Base-by-base conservation (phyloP, 805 yeast species). In the Tetrapisispora taiwanensis region DNA sequence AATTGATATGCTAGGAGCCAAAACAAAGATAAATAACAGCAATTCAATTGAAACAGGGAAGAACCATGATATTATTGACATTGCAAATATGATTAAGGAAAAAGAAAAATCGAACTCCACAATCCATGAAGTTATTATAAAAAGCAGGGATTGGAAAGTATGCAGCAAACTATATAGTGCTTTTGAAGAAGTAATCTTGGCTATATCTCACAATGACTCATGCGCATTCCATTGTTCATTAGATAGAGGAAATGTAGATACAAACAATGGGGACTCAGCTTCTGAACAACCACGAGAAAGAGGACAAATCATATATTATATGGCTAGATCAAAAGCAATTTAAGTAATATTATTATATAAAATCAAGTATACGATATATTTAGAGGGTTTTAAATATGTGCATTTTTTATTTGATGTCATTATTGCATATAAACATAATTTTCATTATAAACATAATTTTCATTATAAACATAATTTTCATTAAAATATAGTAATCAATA, bases 151-250 rank as follows among this genome's bases (percentile, higher is more conserved):
- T 57, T 84, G 90, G 90, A 78, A 71, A 52, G 63, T 77, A 48
- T 84, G 85, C 1, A 68, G 79, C 5, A 74, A 68, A 54, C 68
- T 84, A 31, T 76, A 81, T 40, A 78, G 77, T 26, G 66, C 74
- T 2, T 79, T 86, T 55, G 75, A 76, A 45, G 76, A 77, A 7
- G 75, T 80, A 41, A 72, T 81, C 8, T 57, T 84, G 35, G 72
- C 80, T 30, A 66, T 84, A 22, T 69, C 79, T 8, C 73, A 78
- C 19, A 67, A 70, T 35, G 76, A 76, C 44, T 78, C 78, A 3
- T 73, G 84, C 46, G 78, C 79, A 0, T 63, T 84, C 38, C 85
- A 81, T 56, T 80, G 89, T 51, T 69, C 74, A 46, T 59, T 84
- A 30, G 86, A 82, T 46, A 79, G 79, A 42, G 63, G 59, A 2